Base-by-base conservation (phyloP, 2,329 filamentous ascomycete species). In the Lachnellula occidentalis region DNA sequence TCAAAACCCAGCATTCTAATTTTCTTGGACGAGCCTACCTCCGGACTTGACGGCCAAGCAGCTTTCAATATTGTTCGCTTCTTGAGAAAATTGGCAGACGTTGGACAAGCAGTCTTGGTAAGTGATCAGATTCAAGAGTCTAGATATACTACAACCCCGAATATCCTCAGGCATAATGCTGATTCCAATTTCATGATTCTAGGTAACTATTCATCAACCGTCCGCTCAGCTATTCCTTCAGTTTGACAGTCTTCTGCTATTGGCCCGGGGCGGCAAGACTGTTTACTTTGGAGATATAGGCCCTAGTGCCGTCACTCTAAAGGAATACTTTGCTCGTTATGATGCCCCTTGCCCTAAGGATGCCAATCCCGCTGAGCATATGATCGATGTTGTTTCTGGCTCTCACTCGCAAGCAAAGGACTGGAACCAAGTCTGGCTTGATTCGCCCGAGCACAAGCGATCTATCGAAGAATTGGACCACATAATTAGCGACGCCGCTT, bases 231-330 rank as follows among this genome's bases (percentile, higher is more conserved):
- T 82, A 4, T 81, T 82, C 63, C 72, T 77, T 55, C 70, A 74
- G 43, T 80, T 87, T 51, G 84, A 87, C 57, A 77, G 78, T 1
- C 71, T 87, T 2, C 71, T 87, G 0, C 83, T 88, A 69, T 75
- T 88, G 3, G 82, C 82, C 8, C 77, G 74, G 53, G 85, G 85
- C 37, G 85, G 85, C 1, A 81, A 77, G 65, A 87, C 83, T 0
- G 82, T 87, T 1, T 88, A 88, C 64, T 87, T 87, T 67, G 85
- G 85, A 7, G 75, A 86, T 2, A 82, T 88, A 41, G 85, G 85
- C 0, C 63, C 78, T 0, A 78, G 83, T 59, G 85, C 82, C 0
- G 71, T 71, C 3, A 81, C 73, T 0, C 69, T 88, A 48, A 74
- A 82, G 1, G 71, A 74, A 41, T 87, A 87, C 68, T 91, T 92